Base-by-base conservation (phyloP, 345 rosid species). In the Combretum micranthum region DNA sequence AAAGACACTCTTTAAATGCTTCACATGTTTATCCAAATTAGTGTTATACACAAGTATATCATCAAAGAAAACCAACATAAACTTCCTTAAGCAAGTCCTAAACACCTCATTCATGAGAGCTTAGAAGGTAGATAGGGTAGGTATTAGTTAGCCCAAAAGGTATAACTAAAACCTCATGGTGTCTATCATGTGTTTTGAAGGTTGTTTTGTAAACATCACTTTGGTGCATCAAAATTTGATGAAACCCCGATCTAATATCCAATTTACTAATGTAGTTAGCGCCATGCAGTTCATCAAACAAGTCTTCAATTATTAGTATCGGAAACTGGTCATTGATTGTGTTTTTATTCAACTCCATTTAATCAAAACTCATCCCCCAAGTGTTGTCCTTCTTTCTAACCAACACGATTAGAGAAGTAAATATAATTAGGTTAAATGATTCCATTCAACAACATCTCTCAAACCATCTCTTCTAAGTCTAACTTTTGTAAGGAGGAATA, bases 311-410 rank as follows among this genome's bases (percentile, higher is more conserved):
- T 14, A 44, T 8, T 10, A 14, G 46, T 8, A 44, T 44, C 12
- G 14, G 46, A 44, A 44, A 55, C 1, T 25, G 15, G 17, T 25
- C 43, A 16, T 55, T 55, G 16, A 55, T 37, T 4, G 45, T 55
- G 44, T 12, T 12, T 12, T 1, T 17, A 16, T 25, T 55, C 8
- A 25, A 20, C 17, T 16, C 18, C 39, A 12, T 25, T 12, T 55
- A 55, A 20, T 55, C 58, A 2, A 55, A 16, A 25, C 45, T 25
- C 16, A 55, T 6, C 3, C 58, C n/a, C 44, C 58, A 55, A 17
- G 18, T 22, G 7, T 14, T 14, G 46, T 44, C 46, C 46, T 44
- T 44, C 46, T 44, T 44, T 14, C 14, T 44, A 14, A 44, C 14
- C 46, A 44, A 44, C 12, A 44, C 12, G 46, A 44, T 14, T 18